Evolutionary conservation across 768 basidiomycete genomes (phyloP).

Genomic region (Lentinus brumalis): DNA sequence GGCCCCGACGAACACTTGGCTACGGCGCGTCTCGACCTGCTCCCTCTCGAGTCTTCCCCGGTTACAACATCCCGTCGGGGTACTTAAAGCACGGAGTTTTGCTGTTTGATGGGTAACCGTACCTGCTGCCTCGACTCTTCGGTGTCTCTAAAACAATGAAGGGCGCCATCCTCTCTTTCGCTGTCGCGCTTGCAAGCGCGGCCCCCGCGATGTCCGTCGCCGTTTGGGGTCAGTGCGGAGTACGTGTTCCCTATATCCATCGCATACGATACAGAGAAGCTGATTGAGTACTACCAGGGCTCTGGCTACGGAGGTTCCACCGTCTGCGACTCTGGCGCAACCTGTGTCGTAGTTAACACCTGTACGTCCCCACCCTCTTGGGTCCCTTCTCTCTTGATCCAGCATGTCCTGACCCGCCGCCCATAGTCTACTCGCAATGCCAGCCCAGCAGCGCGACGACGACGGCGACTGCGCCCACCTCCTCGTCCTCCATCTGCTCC

Average conservation of each 20-base stretch:
- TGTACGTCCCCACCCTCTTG: slow-evolving; percentile 36
- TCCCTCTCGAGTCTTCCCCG: neutral
- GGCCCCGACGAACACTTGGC: neutral
- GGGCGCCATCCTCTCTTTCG: slow-evolving; percentile 24
- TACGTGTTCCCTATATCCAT: slow-evolving; percentile 3
- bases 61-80: neutral
- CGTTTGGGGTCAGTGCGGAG: slow-evolving; percentile 55
- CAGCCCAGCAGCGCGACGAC: slow-evolving; percentile 36
- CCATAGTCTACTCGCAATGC: slow-evolving; percentile 52
- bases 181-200: slow-evolving; percentile 26
- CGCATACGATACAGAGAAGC: neutral
- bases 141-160: slow-evolving; percentile 21
- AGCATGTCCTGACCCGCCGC: neutral
- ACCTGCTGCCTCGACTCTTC: neutral
- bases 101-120: neutral
- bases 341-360: slow-evolving; percentile 43
- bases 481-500: slow-evolving; percentile 37
- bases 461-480: slow-evolving; percentile 30
- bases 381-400: neutral
- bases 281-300: slow-evolving; percentile 27
- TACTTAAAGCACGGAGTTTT: neutral
- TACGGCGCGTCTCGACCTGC: neutral
- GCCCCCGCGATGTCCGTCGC: slow-evolving; percentile 33
- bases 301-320: slow-evolving; percentile 46
- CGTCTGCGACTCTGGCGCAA: slow-evolving; percentile 45